Base-by-base conservation (phyloP, 306 rosid genomes). In the Fragaria vesca region DNA sequence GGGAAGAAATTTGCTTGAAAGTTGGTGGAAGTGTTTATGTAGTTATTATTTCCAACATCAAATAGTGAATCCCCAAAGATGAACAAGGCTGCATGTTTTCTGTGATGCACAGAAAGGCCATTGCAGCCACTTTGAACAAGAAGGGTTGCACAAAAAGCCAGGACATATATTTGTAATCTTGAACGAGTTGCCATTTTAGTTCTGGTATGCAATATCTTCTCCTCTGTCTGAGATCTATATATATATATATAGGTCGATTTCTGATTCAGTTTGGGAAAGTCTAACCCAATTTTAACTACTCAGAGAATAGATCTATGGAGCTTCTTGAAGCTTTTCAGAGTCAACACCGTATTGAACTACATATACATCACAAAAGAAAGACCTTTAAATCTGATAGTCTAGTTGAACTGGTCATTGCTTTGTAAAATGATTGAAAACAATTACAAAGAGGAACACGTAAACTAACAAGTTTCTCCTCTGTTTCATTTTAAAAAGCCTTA, bases 21-120 rank as follows among this genome's bases (percentile, higher is more conserved):
- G 28, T 61, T 66, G 2, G 70, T 8, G 18, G 70, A 38, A 12
- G 83, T 79, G 38, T 83, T 81, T 80, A 86, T 74, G 77, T 73
- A 82, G 67, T 80, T 80, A 52, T 82, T 83, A 43, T 82, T 86
- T 28, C 89, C 86, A 21, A 72, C 69, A 82, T 86, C 89, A 30
- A 50, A 77, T 2, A 80, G 4, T 8, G 89, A 82, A 77, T 80
- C 89, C 3, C 89, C 89, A 28, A 82, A 77, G 40, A 86, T 18
- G 76, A 80, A 86, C 17, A 85, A 36, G 52, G 79, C 79, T n/a
- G 46, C 54, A 72, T 50, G 78, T 40, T 78, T 70, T 52, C 18
- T 4, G 2, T 65, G 78, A 52, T n/a, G 43, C 61, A 21, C 38
- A 38, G 54, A 36, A 24, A 4, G 24, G 3, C 61, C 69, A 54